phyloP scores from a whole-genome alignment of 1,284 basidiomycete genomes.

The Ceratobasidium sp. region DNA sequence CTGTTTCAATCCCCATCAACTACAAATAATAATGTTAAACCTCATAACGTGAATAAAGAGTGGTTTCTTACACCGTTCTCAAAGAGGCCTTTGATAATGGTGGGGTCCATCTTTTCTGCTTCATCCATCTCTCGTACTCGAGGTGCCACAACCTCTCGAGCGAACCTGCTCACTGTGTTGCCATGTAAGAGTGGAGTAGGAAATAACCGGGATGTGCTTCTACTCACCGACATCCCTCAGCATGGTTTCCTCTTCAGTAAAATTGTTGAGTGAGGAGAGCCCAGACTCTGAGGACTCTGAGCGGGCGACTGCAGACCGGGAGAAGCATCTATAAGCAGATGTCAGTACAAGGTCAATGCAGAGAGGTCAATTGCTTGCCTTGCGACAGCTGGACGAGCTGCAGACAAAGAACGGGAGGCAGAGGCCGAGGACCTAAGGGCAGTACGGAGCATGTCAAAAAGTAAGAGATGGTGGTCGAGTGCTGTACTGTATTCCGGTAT shows the following conservation, averaged over 20 bases:
- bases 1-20: constrained; percentile 98
- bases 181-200: constrained; percentile 17
- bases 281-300: constrained; percentile 28
- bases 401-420: constrained; percentile 7
- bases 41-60: not conserved
- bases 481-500: constrained; percentile 1
- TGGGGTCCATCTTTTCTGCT: constrained; percentile 94
- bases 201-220: not conserved
- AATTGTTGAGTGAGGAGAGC: constrained; percentile 77
- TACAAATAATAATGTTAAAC: constrained; percentile 54
- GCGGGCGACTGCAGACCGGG: constrained; percentile 16
- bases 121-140: constrained; percentile 98
- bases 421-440: constrained; percentile 11
- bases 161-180: constrained; percentile 84
- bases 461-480: constrained; percentile 3
- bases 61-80: constrained; percentile 86
- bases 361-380: not conserved
- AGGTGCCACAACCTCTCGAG: constrained; percentile 89
- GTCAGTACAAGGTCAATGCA: not conserved
- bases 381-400: not conserved
- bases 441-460: constrained; percentile 38
- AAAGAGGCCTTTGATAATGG: constrained; percentile 90
- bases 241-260: constrained; percentile 94
- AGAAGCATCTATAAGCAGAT: constrained; percentile 27
- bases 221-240: constrained; percentile 84